These are phyloP conservation scores for Alopecurus myosuroides DNA, from an alignment of 176 grass and related monocot genomes.

Conservation along the genomic window DNA sequence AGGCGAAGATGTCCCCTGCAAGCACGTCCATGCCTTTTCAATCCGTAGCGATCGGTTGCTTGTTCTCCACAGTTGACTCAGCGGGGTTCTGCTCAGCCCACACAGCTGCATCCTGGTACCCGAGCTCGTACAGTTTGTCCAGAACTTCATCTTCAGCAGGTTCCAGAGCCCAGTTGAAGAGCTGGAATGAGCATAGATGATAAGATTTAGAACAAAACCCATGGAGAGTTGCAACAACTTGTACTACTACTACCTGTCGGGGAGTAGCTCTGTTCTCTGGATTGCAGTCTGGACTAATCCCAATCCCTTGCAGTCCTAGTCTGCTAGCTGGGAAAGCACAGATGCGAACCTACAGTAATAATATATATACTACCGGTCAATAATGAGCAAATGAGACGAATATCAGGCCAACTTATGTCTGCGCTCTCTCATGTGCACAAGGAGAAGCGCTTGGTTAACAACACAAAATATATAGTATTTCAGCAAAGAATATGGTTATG, in stretches of 20 bases:
- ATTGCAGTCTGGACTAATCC: slow-evolving; percentile 90
- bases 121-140: slow-evolving; percentile 72
- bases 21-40: background rate
- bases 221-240: slow-evolving; percentile 3
- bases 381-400: background rate
- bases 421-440: background rate
- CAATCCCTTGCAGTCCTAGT: slow-evolving; percentile 67
- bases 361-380: background rate
- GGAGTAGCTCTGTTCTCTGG: slow-evolving; percentile 82
- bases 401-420: background rate
- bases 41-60: background rate
- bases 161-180: slow-evolving; percentile 98
- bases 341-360: slow-evolving; percentile 50
- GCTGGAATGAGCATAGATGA: slow-evolving; percentile 34
- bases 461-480: background rate
- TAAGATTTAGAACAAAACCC: background rate
- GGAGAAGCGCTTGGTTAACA: background rate
- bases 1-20: background rate
- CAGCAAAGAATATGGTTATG: background rate
- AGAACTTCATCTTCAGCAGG: slow-evolving; percentile 84
- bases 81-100: slow-evolving; percentile 65
- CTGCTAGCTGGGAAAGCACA: slow-evolving; percentile 71
- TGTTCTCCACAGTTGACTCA: slow-evolving; percentile 25
- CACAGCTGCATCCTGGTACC: slow-evolving; percentile 73
- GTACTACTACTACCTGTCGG: slow-evolving; percentile 55